phyloP scores from a whole-genome alignment of 2,329 filamentous ascomycete genomes.

The Diplodia corticola region DNA sequence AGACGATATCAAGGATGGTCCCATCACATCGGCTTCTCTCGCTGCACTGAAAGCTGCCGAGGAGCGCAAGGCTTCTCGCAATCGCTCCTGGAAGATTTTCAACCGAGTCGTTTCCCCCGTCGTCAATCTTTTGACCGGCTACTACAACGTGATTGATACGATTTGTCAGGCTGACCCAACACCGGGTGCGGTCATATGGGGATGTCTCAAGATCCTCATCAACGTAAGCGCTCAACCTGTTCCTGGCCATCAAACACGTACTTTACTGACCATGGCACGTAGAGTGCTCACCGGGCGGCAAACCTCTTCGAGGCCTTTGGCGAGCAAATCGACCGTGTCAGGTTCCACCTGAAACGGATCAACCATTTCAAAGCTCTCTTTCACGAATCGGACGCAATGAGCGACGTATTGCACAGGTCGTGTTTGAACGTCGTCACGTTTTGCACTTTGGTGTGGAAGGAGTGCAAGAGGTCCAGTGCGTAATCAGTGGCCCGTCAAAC shows the following conservation, averaged over 20 bases:
- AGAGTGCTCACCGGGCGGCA: neutral
- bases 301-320: neutral
- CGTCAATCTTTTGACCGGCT: neutral
- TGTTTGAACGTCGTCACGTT: neutral
- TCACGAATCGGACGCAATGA: neutral
- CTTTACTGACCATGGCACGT: neutral
- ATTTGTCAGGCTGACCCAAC: slow-evolving; percentile 24
- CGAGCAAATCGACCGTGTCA: neutral
- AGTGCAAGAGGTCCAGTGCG: neutral
- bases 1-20: neutral
- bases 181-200: slow-evolving; percentile 24
- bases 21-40: neutral
- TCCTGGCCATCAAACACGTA: neutral
- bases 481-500: neutral
- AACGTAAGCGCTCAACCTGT: slow-evolving; percentile 5
- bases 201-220: slow-evolving; percentile 23
- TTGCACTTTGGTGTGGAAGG: neutral
- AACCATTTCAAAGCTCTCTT: neutral
- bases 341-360: neutral
- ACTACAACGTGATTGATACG: slow-evolving; percentile 15
- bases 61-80: neutral
- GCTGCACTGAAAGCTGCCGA: neutral
- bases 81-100: neutral
- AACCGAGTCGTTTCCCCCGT: neutral
- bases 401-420: neutral